phyloP scores from a whole-genome alignment of 306 rosid species.

The Fagus crenata region DNA sequence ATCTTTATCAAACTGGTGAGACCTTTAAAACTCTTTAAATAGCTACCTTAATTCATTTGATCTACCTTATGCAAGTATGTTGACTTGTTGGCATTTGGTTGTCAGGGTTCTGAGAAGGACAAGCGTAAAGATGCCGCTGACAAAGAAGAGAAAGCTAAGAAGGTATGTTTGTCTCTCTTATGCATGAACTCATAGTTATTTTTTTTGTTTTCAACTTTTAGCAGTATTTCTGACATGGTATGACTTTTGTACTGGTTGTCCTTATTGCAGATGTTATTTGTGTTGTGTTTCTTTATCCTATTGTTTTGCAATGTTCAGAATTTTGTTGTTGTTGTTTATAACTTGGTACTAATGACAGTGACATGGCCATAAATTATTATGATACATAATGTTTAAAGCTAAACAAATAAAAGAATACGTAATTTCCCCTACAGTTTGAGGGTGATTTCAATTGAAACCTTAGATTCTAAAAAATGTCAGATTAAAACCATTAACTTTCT shows the following conservation, averaged over 20 bases:
- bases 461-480: no score
- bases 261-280: neutral
- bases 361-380: neutral
- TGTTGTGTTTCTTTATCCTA: neutral
- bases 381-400: neutral
- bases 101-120: slow-evolving; percentile 88
- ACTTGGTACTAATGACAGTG: neutral
- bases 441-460: no score
- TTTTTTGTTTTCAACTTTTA: neutral
- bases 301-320: neutral
- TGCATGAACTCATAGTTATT: neutral
- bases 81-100: neutral
- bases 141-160: slow-evolving; percentile 87
- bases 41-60: neutral
- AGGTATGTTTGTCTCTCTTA: slow-evolving; percentile 45
- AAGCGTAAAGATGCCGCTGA: slow-evolving; percentile 79
- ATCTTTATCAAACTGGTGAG: slow-evolving; percentile 80
- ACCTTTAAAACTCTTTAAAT: neutral
- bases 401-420: no score
- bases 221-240: neutral
- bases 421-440: no score
- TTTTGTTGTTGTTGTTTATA: neutral
- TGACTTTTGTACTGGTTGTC: neutral
- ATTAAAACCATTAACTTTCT: no score
- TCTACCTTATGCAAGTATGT: neutral